Percentiles rank a stretch among this genome's conserved stretches.
Evolutionary conservation across 2,329 filamentous ascomycete genomes (phyloP).

Genomic region (Phyllosticta citrichinensis): DNA sequence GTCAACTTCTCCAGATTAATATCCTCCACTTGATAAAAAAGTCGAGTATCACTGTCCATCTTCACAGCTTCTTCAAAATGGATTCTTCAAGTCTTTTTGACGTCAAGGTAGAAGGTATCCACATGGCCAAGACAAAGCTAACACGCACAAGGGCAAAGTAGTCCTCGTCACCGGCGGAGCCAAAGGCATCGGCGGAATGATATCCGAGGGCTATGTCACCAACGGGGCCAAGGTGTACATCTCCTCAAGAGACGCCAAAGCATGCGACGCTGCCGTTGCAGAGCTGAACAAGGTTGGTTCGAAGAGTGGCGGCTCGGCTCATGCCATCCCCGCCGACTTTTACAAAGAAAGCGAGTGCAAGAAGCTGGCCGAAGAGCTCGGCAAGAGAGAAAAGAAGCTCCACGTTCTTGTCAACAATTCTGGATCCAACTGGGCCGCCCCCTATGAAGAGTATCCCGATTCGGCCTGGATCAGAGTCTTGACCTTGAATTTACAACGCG

Average conservation of each 20-base stretch:
- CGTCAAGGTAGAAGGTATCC: constrained; percentile 21
- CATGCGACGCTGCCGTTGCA: constrained; percentile 49
- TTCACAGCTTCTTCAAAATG: constrained; percentile 17
- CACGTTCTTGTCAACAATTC: constrained; percentile 58
- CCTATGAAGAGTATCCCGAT: constrained; percentile 47
- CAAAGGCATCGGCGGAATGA: constrained; percentile 58
- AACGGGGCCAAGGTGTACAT: constrained; percentile 62
- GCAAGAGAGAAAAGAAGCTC: constrained; percentile 42
- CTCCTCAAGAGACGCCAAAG: constrained; percentile 53
- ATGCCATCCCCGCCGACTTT: constrained; percentile 52
- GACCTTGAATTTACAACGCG: constrained; percentile 51
- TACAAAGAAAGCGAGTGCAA: constrained; percentile 51
- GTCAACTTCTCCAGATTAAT: constrained; percentile 8
- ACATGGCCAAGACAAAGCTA: neutral
- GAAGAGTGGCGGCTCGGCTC: constrained; percentile 38
- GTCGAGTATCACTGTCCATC: neutral
- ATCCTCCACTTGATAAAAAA: neutral
- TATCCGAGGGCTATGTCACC: constrained; percentile 53
- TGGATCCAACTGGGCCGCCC: constrained; percentile 54
- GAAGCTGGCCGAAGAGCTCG: constrained; percentile 48
- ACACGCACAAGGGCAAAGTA: constrained; percentile 28
- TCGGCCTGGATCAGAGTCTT: constrained; percentile 47
- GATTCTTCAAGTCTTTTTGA: constrained; percentile 26
- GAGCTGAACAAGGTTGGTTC: constrained; percentile 46
- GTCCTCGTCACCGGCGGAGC: constrained; percentile 38